Percentiles rank a stretch among this genome's conserved stretches.
These are phyloP conservation scores for Pseudogymnoascus sp. DNA, from an alignment of 2,329 filamentous ascomycete genomes.

Conservation along the genomic window DNA sequence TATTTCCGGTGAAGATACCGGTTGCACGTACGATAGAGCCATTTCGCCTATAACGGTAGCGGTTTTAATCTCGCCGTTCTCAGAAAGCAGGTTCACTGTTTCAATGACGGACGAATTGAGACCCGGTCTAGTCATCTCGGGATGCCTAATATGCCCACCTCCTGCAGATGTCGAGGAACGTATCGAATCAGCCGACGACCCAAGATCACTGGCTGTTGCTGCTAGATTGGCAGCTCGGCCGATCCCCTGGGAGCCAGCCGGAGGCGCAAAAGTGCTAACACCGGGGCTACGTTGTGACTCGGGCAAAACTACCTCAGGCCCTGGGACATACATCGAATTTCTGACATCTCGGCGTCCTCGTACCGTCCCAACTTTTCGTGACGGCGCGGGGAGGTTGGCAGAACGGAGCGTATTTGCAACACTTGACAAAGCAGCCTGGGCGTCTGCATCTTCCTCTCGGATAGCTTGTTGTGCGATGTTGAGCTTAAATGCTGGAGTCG, in stretches of 20 bases:
- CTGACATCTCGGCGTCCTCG: constrained; percentile 84
- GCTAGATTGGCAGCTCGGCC: neutral
- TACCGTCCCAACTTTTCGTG: constrained; percentile 64
- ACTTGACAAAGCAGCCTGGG: constrained; percentile 64
- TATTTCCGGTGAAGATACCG: constrained; percentile 36
- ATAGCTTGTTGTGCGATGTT: constrained; percentile 73
- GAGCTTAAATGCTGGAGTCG: constrained; percentile 64
- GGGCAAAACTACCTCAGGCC: constrained; percentile 22
- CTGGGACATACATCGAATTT: constrained; percentile 77
- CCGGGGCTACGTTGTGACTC: constrained; percentile 5
- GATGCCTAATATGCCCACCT: constrained; percentile 64
- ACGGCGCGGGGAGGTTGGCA: constrained; percentile 50
- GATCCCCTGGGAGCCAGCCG: constrained; percentile 17
- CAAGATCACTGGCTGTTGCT: constrained; percentile 20
- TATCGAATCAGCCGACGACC: constrained; percentile 48
- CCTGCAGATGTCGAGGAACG: constrained; percentile 71
- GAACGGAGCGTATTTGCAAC: constrained; percentile 64
- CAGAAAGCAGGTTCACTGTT: constrained; percentile 77
- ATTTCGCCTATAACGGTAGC: constrained; percentile 79
- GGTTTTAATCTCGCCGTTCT: constrained; percentile 60
- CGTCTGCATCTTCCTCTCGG: constrained; percentile 66
- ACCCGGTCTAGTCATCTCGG: constrained; percentile 69
- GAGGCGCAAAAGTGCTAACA: constrained; percentile 20
- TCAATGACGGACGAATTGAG: constrained; percentile 86
- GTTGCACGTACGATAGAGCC: constrained; percentile 58